phyloP scores from a whole-genome alignment of 2,329 filamentous ascomycete species.

The Epichloe scottii region DNA sequence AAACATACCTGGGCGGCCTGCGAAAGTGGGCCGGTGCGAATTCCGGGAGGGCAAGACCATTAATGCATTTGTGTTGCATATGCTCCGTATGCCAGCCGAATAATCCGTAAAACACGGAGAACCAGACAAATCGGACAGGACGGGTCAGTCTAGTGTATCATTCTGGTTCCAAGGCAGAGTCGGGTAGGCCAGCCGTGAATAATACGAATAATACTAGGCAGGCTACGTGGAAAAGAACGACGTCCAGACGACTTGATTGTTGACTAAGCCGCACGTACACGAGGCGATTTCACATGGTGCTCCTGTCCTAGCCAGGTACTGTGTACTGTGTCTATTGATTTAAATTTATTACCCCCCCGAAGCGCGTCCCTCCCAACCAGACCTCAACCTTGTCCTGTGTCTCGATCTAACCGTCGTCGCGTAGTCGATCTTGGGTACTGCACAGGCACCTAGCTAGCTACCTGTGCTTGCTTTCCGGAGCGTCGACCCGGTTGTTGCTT shows the following conservation, averaged over 20 bases:
- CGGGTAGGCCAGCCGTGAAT: too few species aligned
- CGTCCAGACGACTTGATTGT: too few species aligned
- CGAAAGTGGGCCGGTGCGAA: not conserved
- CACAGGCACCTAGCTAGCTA: not conserved
- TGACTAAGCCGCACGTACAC: conserved; percentile 2
- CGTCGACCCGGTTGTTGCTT: not conserved
- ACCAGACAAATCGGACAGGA: too few species aligned
- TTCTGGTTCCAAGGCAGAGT: too few species aligned
- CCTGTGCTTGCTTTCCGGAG: not conserved
- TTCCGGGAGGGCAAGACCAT: not conserved
- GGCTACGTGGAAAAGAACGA: too few species aligned
- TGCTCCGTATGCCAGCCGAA: too few species aligned
- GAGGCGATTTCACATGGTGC: not conserved
- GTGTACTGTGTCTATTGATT: not conserved
- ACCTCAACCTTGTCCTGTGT: not conserved
- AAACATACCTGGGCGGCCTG: not conserved
- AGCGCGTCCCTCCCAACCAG: conserved; percentile 3
- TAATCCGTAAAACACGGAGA: too few species aligned
- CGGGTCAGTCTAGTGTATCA: too few species aligned
- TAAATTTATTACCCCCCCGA: not conserved
- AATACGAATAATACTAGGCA: too few species aligned
- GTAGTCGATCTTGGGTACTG: conserved; percentile 1
- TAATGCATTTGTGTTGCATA: not conserved
- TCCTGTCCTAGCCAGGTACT: not conserved
- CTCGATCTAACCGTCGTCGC: conserved; percentile 1